Base-by-base conservation (phyloP, 1,284 basidiomycete species). In the Phlebopus sp. region DNA sequence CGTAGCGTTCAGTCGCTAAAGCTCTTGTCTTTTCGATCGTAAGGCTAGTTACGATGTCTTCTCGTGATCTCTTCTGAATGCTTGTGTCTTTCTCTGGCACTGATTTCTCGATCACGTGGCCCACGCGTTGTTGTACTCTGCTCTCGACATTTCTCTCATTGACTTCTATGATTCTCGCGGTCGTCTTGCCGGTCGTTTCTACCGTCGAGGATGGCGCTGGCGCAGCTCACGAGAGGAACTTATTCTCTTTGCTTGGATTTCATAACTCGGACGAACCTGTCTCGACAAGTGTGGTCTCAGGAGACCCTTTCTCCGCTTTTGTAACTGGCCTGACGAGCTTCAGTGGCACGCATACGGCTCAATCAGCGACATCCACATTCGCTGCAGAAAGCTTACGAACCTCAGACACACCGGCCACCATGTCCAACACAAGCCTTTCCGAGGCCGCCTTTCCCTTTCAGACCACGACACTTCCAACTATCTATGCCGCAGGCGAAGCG, bases 171-270 rank as follows among this genome's bases (percentile, higher is more conserved):
- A 32, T 2, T 15, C 19, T 48, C 21, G 52, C 46, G 2, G 39
- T 51, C 38, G 45, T 32, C 37, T 31, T 50, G 47, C 35, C 48
- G 27, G 32, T 37, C 15, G 23, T 36, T 5, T 17, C 43, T 19
- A 23, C 37, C 18, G 39, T 18, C 17, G 7, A 29, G 35, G 25
- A 37, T 30, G 35, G 21, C 32, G 35, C 39, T 27, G 21, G 25
- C 41, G 41, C 44, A 27, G 6, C 47, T 5, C 17, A 17, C 37
- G 27, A 19, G 31, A 46, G 49, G 11, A 52, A 49, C 44, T 15
- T 65, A 11, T 14, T 66, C 13, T 31, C 50, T 40, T 32, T 66
- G 0, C 47, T 66, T 30, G 48, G 19, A 17, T 46, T 25, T 17
- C 13, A 19, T 21, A 32, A 30, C 27, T 27, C 34, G 18, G 31